Conservation (phyloP, 2,329 filamentous ascomycete species). For the Fusarium dlaminii region DNA sequence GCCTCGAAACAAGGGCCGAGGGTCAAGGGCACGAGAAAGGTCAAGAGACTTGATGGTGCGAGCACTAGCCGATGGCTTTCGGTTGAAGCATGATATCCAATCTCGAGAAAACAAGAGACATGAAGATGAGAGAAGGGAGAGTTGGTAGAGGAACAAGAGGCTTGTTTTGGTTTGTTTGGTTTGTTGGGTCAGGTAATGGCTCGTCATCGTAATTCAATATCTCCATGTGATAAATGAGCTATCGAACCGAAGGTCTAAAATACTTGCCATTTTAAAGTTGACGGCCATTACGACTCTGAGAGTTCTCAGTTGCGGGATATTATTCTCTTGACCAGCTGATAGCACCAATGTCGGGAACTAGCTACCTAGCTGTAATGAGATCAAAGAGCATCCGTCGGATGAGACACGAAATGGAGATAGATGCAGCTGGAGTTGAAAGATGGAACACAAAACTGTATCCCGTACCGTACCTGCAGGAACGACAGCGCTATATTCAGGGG, state of each 20-base stretch:
- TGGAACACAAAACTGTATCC: not conserved
- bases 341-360: not conserved
- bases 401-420: not conserved
- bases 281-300: not conserved
- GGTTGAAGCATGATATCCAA: conserved; percentile 32
- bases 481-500: conserved; percentile 40
- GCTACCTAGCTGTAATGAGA: not conserved
- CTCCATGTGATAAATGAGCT: not conserved
- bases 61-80: conserved; percentile 28
- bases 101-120: conserved; percentile 20
- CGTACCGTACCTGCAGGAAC: conserved; percentile 46
- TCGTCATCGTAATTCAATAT: conserved; percentile 8
- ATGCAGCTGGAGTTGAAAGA: not conserved
- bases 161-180: conserved; percentile 1
- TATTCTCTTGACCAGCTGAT: not conserved
- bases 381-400: not conserved
- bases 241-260: not conserved
- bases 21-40: conserved; percentile 6
- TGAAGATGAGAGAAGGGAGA: not conserved
- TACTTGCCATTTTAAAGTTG: not conserved
- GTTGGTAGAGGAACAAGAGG: not conserved
- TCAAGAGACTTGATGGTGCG: conserved; percentile 18
- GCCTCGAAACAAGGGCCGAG: conserved; percentile 19
- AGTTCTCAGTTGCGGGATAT: conserved; percentile 14
- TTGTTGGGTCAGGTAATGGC: not conserved